Evolutionary conservation across 768 basidiomycete species (phyloP).

Genomic region (Udeniomyces megalosporus): DNA sequence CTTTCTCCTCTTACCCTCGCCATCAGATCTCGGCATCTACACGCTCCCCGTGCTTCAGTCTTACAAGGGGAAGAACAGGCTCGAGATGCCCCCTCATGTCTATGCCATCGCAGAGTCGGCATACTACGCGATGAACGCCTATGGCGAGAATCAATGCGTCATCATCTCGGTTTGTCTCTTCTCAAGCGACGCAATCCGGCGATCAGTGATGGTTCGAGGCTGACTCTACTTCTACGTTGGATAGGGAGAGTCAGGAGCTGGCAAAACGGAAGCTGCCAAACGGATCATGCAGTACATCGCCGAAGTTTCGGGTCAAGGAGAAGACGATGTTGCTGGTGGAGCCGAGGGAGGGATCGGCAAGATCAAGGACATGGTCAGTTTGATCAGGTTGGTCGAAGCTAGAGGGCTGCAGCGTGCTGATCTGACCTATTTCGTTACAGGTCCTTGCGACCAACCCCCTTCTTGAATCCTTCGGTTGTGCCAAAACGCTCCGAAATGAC

Average conservation of each 20-base stretch:
- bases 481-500: conserved; percentile 95
- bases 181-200: not conserved
- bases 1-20: conserved; percentile 2
- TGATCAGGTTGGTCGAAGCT: no score
- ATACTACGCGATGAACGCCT: conserved; percentile 98
- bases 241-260: conserved; percentile 84
- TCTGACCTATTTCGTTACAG: no score
- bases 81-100: conserved; percentile 96
- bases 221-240: not conserved
- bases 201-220: not conserved
- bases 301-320: conserved; percentile 56
- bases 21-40: conserved; percentile 89
- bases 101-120: conserved; percentile 92
- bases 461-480: conserved; percentile 95
- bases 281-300: conserved; percentile 99
- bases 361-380: conserved; percentile 90
- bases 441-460: conserved; percentile 90
- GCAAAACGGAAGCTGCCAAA: conserved; percentile 98
- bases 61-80: conserved; percentile 91
- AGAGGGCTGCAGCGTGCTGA: no score
- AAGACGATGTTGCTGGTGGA: conserved; percentile 34
- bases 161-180: conserved; percentile 52
- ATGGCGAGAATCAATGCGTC: conserved; percentile 98
- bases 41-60: conserved; percentile 68
- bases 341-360: conserved; percentile 76